Evolutionary conservation across 2,329 filamentous ascomycete species (phyloP).

Genomic region (Rachicladosporium sp.): DNA sequence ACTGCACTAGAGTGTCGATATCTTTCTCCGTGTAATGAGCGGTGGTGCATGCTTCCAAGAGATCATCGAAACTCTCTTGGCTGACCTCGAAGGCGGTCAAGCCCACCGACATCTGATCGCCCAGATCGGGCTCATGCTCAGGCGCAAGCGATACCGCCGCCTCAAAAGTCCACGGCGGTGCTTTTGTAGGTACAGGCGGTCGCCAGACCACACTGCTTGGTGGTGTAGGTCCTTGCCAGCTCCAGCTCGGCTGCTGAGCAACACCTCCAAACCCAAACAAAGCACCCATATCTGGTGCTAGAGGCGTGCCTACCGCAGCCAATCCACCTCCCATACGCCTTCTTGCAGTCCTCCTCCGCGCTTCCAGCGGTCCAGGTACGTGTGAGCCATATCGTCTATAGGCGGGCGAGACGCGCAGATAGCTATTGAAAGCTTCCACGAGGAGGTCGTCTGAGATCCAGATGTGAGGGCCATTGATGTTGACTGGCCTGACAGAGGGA

Average conservation of each 20-base stretch:
- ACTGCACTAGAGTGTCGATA: constrained; percentile 9
- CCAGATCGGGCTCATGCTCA: constrained; percentile 1
- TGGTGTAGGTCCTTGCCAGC: constrained; percentile 14
- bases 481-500: constrained; percentile 4
- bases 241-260: constrained; percentile 10
- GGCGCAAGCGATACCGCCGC: neutral
- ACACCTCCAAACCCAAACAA: constrained; percentile 16
- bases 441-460: constrained; percentile 51
- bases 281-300: constrained; percentile 16
- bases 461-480: constrained; percentile 3
- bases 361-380: constrained; percentile 51
- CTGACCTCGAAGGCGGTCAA: constrained; percentile 10
- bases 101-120: no score
- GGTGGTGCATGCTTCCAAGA: constrained; percentile 7
- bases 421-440: constrained; percentile 37
- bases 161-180: neutral
- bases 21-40: neutral
- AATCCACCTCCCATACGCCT: constrained; percentile 37
- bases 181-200: constrained; percentile 1
- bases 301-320: constrained; percentile 1
- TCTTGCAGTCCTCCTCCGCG: constrained; percentile 42
- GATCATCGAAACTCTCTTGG: constrained; percentile 10
- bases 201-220: constrained; percentile 1
- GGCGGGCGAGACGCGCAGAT: constrained; percentile 33
- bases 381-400: constrained; percentile 39